Evolutionary conservation across 345 rosid genomes (phyloP).

Genomic region (Cochlearia excelsa): DNA sequence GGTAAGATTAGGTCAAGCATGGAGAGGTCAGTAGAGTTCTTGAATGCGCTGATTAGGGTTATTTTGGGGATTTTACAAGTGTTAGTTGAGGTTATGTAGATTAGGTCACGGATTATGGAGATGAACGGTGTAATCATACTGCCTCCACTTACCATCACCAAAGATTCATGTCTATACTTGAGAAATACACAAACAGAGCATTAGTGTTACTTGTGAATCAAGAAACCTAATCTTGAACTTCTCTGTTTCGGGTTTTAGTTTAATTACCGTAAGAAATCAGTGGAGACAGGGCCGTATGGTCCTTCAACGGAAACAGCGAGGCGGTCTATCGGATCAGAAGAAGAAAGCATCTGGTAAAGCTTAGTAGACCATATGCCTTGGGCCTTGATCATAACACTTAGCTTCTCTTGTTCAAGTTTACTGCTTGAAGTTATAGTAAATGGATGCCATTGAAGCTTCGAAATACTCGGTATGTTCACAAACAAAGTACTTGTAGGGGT

Average conservation of each 20-base stretch:
- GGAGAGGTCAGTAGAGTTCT: slow-evolving; percentile 50
- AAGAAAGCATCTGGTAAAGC: slow-evolving; percentile 57
- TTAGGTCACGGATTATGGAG: slow-evolving; percentile 60
- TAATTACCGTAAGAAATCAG: slow-evolving; percentile 55
- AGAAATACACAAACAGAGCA: background rate
- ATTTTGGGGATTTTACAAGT: slow-evolving; percentile 43
- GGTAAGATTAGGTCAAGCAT: slow-evolving; percentile 74
- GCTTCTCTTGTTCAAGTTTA: slow-evolving; percentile 57
- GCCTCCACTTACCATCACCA: slow-evolving; percentile 81
- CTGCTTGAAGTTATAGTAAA: slow-evolving; percentile 72
- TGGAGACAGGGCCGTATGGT: slow-evolving; percentile 78
- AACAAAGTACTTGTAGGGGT: slow-evolving; percentile 66
- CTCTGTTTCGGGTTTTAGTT: background rate
- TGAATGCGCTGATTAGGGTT: slow-evolving; percentile 54
- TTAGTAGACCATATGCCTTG: slow-evolving; percentile 77
- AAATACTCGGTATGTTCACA: slow-evolving; percentile 69
- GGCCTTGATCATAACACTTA: slow-evolving; percentile 62
- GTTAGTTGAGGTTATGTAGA: slow-evolving; percentile 28
- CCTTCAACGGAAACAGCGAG: slow-evolving; percentile 65
- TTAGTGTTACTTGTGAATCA: slow-evolving; percentile 11
- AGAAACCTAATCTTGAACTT: slow-evolving; percentile 3
- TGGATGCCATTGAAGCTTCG: slow-evolving; percentile 93
- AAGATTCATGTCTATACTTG: slow-evolving; percentile 45
- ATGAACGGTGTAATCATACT: slow-evolving; percentile 80
- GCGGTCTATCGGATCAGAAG: slow-evolving; percentile 44